A percentile compares a stretch with the other conserved stretches of the same genome.
phyloP scores from a whole-genome alignment of 108 stramenopile genomes.

The Pinguiococcus pyrenoidosus region DNA sequence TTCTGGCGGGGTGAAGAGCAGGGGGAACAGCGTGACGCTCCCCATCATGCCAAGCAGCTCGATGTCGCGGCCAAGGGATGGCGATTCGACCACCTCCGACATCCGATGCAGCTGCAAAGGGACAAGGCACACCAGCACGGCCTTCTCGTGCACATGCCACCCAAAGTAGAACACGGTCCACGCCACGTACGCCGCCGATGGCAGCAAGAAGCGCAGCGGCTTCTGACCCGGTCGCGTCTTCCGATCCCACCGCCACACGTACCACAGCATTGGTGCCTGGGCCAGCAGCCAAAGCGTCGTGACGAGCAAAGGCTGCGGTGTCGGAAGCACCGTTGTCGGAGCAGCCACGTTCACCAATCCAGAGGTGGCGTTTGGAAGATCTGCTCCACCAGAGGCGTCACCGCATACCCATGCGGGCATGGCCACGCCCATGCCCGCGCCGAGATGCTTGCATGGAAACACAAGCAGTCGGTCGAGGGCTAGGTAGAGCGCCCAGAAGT shows the following conservation, averaged over 20 bases:
- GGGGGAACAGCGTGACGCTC: conserved; percentile 12
- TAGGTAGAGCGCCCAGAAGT: conserved; percentile 80
- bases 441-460: background rate
- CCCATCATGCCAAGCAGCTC: conserved; percentile 15
- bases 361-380: background rate
- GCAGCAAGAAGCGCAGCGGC: background rate
- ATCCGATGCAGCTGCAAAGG: conserved; percentile 21
- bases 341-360: conserved; percentile 5
- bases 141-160: conserved; percentile 93
- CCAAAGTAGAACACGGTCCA: conserved; percentile 30
- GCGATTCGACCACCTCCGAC: conserved; percentile 3
- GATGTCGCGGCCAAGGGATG: conserved; percentile 8
- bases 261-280: conserved; percentile 36
- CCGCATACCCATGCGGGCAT: background rate
- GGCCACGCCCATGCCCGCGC: background rate
- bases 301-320: conserved; percentile 38
- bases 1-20: background rate
- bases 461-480: conserved; percentile 35
- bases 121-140: conserved; percentile 66
- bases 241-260: conserved; percentile 14
- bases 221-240: background rate
- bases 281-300: conserved; percentile 40
- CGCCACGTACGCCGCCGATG: background rate
- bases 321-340: conserved; percentile 6
- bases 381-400: background rate